These are phyloP conservation scores for Orbilia javanica DNA, from an alignment of 2,329 filamentous ascomycete genomes.

Conservation along the genomic window DNA sequence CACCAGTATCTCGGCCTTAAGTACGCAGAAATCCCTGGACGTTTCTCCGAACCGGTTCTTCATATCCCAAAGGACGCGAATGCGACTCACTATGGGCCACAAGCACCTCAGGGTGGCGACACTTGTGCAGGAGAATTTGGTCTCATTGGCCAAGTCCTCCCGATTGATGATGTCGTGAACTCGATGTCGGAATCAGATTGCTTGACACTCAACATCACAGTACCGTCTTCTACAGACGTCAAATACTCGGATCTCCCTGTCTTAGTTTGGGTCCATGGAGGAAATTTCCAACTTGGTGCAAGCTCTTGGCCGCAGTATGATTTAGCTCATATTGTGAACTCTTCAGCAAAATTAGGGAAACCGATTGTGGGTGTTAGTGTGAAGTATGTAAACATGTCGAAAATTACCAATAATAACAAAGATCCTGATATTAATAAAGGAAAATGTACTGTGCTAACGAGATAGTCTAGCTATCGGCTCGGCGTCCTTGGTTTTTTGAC, in stretches of 20 bases:
- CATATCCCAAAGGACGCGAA: conserved; percentile 33
- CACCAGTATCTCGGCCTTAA: conserved; percentile 45
- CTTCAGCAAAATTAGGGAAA: conserved; percentile 66
- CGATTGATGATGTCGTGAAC: conserved; percentile 25
- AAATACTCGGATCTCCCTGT: conserved; percentile 67
- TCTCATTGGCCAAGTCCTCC: conserved; percentile 39
- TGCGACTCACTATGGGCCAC: conserved; percentile 44
- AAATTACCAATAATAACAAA: too few species aligned
- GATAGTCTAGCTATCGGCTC: conserved; percentile 63
- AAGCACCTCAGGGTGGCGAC: conserved; percentile 45
- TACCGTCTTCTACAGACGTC: conserved; percentile 64
- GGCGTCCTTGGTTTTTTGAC: conserved; percentile 48
- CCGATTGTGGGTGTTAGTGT: conserved; percentile 68
- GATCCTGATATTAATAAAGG: not conserved
- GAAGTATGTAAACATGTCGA: too few species aligned
- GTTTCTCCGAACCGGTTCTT: conserved; percentile 47
- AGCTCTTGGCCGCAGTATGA: conserved; percentile 71
- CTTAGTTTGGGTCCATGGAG: conserved; percentile 70
- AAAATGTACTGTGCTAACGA: conserved; percentile 39
- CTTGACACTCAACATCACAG: conserved; percentile 70
- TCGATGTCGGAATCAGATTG: conserved; percentile 66
- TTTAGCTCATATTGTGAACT: conserved; percentile 66
- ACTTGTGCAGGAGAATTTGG: conserved; percentile 44
- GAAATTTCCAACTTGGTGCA: conserved; percentile 69
- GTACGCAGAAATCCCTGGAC: conserved; percentile 40